Conservation (phyloP, 1,284 basidiomycete species). For the Pisolithus thermaeus region DNA sequence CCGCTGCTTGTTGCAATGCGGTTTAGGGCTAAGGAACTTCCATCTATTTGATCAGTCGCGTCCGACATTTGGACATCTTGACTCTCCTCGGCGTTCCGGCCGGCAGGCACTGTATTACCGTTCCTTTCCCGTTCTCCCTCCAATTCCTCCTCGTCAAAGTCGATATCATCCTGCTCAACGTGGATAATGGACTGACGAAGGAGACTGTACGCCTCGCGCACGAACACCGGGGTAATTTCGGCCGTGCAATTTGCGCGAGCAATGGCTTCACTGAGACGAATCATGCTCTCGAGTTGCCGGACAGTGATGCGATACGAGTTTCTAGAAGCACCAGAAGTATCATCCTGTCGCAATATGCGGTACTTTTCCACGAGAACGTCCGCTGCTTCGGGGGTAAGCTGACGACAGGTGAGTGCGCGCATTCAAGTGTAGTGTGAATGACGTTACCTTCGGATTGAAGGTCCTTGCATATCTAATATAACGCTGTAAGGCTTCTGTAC, state of each 20-base stretch:
- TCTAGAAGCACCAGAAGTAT: slow-evolving; percentile 79
- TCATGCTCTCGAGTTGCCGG: slow-evolving; percentile 95
- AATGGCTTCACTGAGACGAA: slow-evolving; percentile 94
- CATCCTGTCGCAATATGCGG: slow-evolving; percentile 87
- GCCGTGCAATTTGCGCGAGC: slow-evolving; percentile 93
- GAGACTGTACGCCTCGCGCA: slow-evolving; percentile 92
- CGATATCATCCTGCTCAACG: slow-evolving; percentile 98
- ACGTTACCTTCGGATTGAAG: slow-evolving; percentile 86
- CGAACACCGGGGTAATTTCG: slow-evolving; percentile 91
- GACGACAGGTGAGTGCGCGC: slow-evolving; percentile 8
- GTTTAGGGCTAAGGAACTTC: slow-evolving; percentile 42
- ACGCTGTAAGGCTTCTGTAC: slow-evolving; percentile 92
- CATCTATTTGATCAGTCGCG: slow-evolving; percentile 55
- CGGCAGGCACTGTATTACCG: slow-evolving; percentile 22
- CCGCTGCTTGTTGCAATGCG: slow-evolving; percentile 28
- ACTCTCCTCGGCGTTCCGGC: slow-evolving; percentile 39
- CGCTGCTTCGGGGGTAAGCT: slow-evolving; percentile 91
- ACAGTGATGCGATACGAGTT: slow-evolving; percentile 97
- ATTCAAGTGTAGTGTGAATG: background rate
- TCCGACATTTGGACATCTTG: slow-evolving; percentile 64
- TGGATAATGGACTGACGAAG: slow-evolving; percentile 98
- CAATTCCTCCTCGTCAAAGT: slow-evolving; percentile 91
- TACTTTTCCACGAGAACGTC: slow-evolving; percentile 97
- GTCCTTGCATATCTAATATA: slow-evolving; percentile 97
- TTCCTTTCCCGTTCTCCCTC: slow-evolving; percentile 46